Base-by-base conservation (phyloP, 352 stramenopile species). In the Phytophthora hybrid region DNA sequence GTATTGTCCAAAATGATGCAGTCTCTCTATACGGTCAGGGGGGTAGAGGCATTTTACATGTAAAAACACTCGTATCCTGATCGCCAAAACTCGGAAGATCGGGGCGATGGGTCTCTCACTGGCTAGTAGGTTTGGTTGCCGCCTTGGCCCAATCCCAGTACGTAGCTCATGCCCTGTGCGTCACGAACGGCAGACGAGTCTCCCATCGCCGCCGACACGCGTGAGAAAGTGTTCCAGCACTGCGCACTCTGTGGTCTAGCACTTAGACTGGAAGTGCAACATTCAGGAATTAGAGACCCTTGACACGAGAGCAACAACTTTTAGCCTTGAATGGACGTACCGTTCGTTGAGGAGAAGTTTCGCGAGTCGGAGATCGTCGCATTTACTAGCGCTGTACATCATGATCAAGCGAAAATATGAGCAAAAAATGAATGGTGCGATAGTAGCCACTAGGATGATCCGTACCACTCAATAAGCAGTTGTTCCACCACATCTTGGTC, bases 101-200 rank as follows among this genome's bases (percentile, higher is more conserved):
- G 32, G 44, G 21, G 62, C 32, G 60, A 63, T 52, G 29, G 19
- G 37, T 13, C 47, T 39, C 10, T 8, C 47, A 44, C 23, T 5
- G 19, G 68, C 69, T 91, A 93, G 69, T 92, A 88, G 51, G 87
- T 93, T 65, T 90, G 69, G 70, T 93, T 91, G 67, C 88, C 88
- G 46, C 87, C 85, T 72, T 93, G 88, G 8, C 88, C 88, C 39
- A 95, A 76, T 3, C 90, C 90, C 52, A 97, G 80, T 52, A 95
- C 90, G 77, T 95, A 97, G 77, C 90, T 95, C 88, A 97, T 97
- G 69, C 81, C 89, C 74, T 95, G 86, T n/a, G 90, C 90, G 41
- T 95, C 88, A 32, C 88, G 86, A 55, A 95, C 83, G n/a, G 82
- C 89, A 19, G 84, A 89, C 23, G 81, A 64, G 55, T 97, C 90